Base-by-base conservation (phyloP, 116 monocot genomes). In the Cymodocea nodosa region DNA sequence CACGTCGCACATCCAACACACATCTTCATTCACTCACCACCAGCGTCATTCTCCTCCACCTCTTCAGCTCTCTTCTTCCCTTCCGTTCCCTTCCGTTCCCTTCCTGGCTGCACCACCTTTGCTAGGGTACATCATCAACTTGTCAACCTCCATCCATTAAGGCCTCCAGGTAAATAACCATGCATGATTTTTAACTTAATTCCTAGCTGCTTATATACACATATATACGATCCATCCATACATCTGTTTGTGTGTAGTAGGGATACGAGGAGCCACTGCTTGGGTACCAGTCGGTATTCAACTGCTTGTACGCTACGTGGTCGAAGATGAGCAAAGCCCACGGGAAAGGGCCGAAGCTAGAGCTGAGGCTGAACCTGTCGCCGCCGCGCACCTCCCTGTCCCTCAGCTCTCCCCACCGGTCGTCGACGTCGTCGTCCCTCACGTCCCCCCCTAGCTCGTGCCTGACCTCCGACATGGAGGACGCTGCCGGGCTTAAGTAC, bases 291-390 rank as follows among this genome's bases (percentile, higher is more conserved):
- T 19, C 40, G 12, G 12, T 19, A 22, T 18, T 51, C 51, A 22
- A 11, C 1, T 23, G n/a, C 15, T 51, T 24, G 23, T 20, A 6
- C 24, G 25, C 30, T 39, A 12, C 17, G 2, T 30, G 4, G n/a
- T 15, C 5, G 51, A 63, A 67, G 40, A 81, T 81, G 84, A 81
- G 76, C 71, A 56, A 84, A 52, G 75, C 59, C 71, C 66, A 71
- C 59, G 72, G 79, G 24, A 83, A 78, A 74, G 66, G 70, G 4
- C 65, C 66, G 35, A 82, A 61, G 73, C 63, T 80, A 58, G 89
- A 89, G 23, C 73, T 89, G 73, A 84, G 76, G 80, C 85, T 82
- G 66, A 80, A 82, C 71, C 71, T 80, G 36, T 75, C 80, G 18
- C 70, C 74, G 17, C 72, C 77, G 2, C 39, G 70, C 61, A 19